phyloP scores from a whole-genome alignment of 2,329 filamentous ascomycete species.

The Hymenoscyphus fraxineus region DNA sequence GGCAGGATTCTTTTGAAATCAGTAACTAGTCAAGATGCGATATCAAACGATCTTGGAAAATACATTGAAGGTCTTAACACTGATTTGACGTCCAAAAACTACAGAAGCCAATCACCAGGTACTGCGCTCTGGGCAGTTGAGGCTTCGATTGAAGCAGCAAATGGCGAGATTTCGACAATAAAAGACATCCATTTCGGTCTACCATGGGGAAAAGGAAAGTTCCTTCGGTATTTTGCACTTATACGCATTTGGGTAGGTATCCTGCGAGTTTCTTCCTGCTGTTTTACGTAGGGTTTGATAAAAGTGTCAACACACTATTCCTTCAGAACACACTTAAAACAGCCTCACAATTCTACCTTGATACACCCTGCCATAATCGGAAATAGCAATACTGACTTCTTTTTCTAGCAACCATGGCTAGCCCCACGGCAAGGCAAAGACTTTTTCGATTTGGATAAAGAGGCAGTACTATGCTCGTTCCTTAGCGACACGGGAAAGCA shows the following conservation, averaged over 20 bases:
- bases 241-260: conserved; percentile 67
- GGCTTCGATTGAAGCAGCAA: conserved; percentile 50
- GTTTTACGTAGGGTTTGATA: no score
- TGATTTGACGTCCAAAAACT: conserved; percentile 50
- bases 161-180: conserved; percentile 54
- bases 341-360: no score
- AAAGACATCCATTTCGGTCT: conserved; percentile 37
- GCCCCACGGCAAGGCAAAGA: conserved; percentile 78
- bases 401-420: conserved; percentile 55
- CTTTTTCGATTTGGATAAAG: conserved; percentile 66
- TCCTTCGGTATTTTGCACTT: conserved; percentile 70
- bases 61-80: conserved; percentile 57
- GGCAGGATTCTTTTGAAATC: conserved; percentile 56
- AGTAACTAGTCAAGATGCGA: conserved; percentile 25
- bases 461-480: conserved; percentile 76
- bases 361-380: no score
- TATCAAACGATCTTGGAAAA: conserved; percentile 34
- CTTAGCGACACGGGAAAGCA: conserved; percentile 67
- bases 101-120: conserved; percentile 62
- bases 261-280: neutral
- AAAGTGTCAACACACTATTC: no score
- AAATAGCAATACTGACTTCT: neutral
- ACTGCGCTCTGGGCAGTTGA: conserved; percentile 70
- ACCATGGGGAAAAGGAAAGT: conserved; percentile 34
- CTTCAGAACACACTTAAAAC: neutral